Percentiles rank a stretch among this genome's conserved stretches.
phyloP scores from a whole-genome alignment of 1,139 yeast species.

The Saccharomyces hybrid region DNA sequence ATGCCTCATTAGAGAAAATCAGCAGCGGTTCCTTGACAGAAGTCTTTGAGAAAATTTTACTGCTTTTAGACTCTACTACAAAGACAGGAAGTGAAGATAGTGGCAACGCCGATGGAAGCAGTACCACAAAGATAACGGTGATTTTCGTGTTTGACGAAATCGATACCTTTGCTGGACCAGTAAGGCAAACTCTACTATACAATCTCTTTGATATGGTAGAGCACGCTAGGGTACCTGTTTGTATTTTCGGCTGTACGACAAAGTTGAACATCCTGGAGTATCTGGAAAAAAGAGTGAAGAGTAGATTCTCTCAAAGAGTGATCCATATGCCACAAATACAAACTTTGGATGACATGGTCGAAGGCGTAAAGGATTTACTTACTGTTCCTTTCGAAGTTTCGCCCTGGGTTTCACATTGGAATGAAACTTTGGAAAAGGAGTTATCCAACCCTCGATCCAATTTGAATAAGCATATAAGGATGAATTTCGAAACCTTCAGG shows the following conservation, averaged over 20 bases:
- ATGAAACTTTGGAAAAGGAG: conserved; percentile 36
- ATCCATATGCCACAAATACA: conserved; percentile 50
- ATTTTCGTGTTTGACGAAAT: conserved; percentile 79
- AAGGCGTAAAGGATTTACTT: conserved; percentile 32
- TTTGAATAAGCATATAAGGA: conserved; percentile 35
- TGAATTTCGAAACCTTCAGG: conserved; percentile 52
- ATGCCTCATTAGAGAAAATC: conserved; percentile 18
- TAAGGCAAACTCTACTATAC: conserved; percentile 75
- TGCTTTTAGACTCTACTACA: conserved; percentile 37
- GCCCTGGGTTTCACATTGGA: conserved; percentile 41
- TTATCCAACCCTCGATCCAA: conserved; percentile 28
- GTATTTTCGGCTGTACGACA: conserved; percentile 75
- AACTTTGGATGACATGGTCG: conserved; percentile 38
- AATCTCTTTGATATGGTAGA: conserved; percentile 82
- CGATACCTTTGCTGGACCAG: conserved; percentile 64
- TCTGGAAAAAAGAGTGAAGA: conserved; percentile 83
- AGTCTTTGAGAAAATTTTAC: conserved; percentile 45
- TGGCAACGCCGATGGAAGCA: conserved; percentile 12
- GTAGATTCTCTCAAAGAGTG: conserved; percentile 78
- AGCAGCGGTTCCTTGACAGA: conserved; percentile 45
- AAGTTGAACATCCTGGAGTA: conserved; percentile 69
- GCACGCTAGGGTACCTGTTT: conserved; percentile 64
- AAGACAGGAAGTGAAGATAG: conserved; percentile 15
- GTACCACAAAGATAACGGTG: conserved; percentile 43
- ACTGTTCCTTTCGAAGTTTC: conserved; percentile 15